Evolutionary conservation across 2,329 filamentous ascomycete genomes (phyloP).

Genomic region (Cytospora schulzeri): DNA sequence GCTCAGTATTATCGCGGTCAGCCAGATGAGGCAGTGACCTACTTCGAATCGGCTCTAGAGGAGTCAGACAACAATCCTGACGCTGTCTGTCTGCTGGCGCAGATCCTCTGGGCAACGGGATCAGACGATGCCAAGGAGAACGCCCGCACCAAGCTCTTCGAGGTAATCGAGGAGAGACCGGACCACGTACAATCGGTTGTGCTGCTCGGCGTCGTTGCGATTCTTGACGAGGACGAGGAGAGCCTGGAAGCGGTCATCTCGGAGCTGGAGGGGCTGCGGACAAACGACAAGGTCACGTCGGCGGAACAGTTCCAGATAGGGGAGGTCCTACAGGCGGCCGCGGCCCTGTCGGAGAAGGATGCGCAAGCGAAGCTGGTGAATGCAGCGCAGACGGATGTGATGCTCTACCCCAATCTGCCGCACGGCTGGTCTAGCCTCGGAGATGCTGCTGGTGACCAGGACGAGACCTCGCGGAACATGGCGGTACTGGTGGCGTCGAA

Average conservation of each 20-base stretch:
- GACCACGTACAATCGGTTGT: slow-evolving; percentile 79
- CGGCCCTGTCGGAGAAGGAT: slow-evolving; percentile 55
- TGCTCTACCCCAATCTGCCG: slow-evolving; percentile 78
- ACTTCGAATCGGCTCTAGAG: slow-evolving; percentile 77
- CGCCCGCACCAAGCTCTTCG: slow-evolving; percentile 79
- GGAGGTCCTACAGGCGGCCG: slow-evolving; percentile 74
- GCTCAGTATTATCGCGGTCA: slow-evolving; percentile 73
- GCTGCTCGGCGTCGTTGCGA: slow-evolving; percentile 80
- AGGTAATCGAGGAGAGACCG: slow-evolving; percentile 72
- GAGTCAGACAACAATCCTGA: slow-evolving; percentile 79
- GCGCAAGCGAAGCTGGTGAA: slow-evolving; percentile 55
- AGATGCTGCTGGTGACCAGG: slow-evolving; percentile 52
- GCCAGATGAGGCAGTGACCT: slow-evolving; percentile 70
- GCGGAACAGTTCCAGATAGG: slow-evolving; percentile 70
- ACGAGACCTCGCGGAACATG: slow-evolving; percentile 68
- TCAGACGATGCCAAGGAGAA: slow-evolving; percentile 72
- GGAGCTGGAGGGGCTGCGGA: slow-evolving; percentile 74
- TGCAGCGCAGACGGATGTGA: slow-evolving; percentile 74
- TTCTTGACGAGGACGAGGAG: slow-evolving; percentile 78
- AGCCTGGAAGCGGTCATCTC: slow-evolving; percentile 78
- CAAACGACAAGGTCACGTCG: slow-evolving; percentile 62
- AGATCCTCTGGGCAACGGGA: slow-evolving; percentile 91
- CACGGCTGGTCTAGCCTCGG: slow-evolving; percentile 81
- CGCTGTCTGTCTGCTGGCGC: slow-evolving; percentile 82
- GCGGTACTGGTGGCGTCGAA: slow-evolving; percentile 77